phyloP scores from a whole-genome alignment of 208 protist genomes.

The Wallacemonas sp. region DNA sequence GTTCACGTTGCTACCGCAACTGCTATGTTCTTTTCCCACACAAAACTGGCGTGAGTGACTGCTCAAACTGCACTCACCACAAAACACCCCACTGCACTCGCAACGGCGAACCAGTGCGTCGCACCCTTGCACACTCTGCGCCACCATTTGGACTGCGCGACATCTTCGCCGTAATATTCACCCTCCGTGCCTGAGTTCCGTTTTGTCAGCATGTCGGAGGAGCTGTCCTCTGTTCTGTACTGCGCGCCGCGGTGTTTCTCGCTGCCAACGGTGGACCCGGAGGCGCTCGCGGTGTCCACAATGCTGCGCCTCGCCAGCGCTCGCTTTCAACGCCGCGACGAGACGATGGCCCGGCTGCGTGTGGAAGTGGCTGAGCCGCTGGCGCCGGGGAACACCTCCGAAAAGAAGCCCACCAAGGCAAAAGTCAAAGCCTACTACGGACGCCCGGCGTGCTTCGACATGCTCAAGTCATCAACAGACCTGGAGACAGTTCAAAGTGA shows the following conservation, averaged over 20 bases:
- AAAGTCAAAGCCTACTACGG: conserved; percentile 24
- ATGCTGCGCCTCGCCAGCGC: conserved; percentile 56
- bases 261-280: conserved; percentile 69
- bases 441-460: conserved; percentile 34
- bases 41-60: no score
- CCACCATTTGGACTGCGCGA: no score
- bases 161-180: no score
- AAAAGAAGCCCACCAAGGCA: neutral
- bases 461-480: conserved; percentile 29
- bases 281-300: conserved; percentile 61
- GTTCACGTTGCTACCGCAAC: no score
- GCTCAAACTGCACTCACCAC: no score
- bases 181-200: no score
- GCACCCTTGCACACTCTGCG: no score
- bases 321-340: conserved; percentile 40
- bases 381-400: neutral
- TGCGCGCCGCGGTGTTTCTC: conserved; percentile 32
- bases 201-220: neutral
- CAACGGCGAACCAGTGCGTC: no score
- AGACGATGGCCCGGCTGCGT: conserved; percentile 18
- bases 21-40: no score
- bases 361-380: conserved; percentile 21
- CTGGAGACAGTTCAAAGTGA: conserved; percentile 30
- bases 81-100: no score
- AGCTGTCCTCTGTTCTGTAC: conserved; percentile 12